These are phyloP conservation scores for Didymellaceae sp. DNA, from an alignment of 2,329 filamentous ascomycete genomes.

Conservation along the genomic window DNA sequence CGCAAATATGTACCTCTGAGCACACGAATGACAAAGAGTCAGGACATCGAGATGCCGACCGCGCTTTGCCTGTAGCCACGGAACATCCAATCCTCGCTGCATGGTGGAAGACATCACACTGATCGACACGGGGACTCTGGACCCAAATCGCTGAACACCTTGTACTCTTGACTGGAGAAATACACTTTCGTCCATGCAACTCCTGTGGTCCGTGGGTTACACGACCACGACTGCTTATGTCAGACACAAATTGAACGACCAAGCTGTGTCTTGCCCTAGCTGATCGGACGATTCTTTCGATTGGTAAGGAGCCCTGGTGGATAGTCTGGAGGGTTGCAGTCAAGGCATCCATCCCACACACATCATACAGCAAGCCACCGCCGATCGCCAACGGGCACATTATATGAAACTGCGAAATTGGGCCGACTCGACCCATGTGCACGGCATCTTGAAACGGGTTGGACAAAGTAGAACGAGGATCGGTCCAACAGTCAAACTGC, in stretches of 20 bases:
- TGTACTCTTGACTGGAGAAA: constrained; percentile 1
- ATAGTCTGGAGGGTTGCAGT: constrained; percentile 9
- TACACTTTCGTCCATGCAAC: background rate
- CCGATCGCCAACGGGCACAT: constrained; percentile 2
- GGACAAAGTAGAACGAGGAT: background rate
- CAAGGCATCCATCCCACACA: constrained; percentile 4
- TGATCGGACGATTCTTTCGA: constrained; percentile 1
- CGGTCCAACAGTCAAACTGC: background rate
- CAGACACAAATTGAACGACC: constrained; percentile 2
- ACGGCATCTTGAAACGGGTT: background rate
- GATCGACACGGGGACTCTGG: too few species aligned
- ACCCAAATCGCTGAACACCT: constrained; percentile 6
- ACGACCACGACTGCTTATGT: constrained; percentile 5
- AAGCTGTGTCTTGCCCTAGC: background rate
- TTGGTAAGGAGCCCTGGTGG: background rate
- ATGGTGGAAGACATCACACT: too few species aligned
- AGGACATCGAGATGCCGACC: too few species aligned
- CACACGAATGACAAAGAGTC: too few species aligned
- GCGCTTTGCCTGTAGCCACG: too few species aligned
- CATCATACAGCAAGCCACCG: constrained; percentile 9
- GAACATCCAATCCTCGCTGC: too few species aligned
- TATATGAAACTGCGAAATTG: background rate
- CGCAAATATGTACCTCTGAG: too few species aligned
- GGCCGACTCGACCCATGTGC: background rate
- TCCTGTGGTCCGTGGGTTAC: too few species aligned